A percentile compares a stretch with the other conserved stretches of the same genome.
Conservation (phyloP, 495 filamentous ascomycete species). For the Thermothielavioides terrestris region DNA sequence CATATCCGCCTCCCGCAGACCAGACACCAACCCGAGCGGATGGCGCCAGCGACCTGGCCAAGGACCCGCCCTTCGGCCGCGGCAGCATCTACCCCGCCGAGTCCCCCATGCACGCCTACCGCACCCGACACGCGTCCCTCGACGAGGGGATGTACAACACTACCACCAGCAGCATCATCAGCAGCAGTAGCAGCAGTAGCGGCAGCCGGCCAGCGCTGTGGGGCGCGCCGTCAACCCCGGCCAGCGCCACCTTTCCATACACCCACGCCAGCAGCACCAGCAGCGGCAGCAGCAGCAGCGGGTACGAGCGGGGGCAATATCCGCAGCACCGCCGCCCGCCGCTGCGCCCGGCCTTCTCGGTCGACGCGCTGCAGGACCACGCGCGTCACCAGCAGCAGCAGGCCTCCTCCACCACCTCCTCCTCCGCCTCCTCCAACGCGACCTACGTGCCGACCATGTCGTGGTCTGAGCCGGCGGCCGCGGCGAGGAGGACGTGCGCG, state of each 20-base stretch:
- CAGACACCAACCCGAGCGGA: not conserved
- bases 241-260: no score
- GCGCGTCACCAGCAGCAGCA: slow-evolving; percentile 1
- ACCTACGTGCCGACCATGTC: not conserved
- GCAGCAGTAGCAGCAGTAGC: not conserved
- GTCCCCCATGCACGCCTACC: not conserved
- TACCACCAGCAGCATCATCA: not conserved
- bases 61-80: not conserved
- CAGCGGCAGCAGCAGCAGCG: not conserved
- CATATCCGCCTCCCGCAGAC: slow-evolving; percentile 3
- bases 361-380: slow-evolving; percentile 5
- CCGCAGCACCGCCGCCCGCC: not conserved
- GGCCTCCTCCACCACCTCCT: no score
- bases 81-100: not conserved
- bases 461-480: not conserved
- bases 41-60: not conserved
- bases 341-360: slow-evolving; percentile 7
- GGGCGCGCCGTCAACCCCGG: not conserved
- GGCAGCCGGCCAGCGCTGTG: not conserved
- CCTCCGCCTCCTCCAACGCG: no score
- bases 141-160: slow-evolving; percentile 11
- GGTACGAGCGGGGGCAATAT: not conserved
- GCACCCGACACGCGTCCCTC: slow-evolving; percentile 11
- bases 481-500: not conserved
- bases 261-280: not conserved